These are phyloP conservation scores for Blastobotrys parvus DNA, from an alignment of 805 yeast genomes.

Conservation along the genomic window DNA sequence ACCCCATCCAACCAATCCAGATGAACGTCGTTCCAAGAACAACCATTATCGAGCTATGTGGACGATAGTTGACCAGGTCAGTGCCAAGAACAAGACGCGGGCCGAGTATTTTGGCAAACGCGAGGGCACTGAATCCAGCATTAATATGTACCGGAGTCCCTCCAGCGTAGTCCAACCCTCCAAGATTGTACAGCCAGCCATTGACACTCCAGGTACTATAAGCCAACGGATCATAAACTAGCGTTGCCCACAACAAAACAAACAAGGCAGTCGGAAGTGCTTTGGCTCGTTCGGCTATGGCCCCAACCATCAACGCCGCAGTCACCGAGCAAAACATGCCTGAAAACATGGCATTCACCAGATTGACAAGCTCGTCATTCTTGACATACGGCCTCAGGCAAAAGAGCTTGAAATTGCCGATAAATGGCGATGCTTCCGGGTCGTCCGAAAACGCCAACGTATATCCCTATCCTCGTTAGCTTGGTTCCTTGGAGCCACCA, in stretches of 20 bases:
- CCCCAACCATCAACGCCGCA: constrained; percentile 60
- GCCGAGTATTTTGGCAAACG: constrained; percentile 87
- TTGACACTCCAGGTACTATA: constrained; percentile 95
- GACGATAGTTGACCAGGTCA: constrained; percentile 71
- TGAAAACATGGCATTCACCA: constrained; percentile 44
- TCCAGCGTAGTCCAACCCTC: constrained; percentile 94
- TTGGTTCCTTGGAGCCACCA: not conserved
- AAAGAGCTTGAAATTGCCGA: not conserved
- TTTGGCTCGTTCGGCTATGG: constrained; percentile 68
- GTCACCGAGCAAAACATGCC: constrained; percentile 96
- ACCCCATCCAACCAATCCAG: constrained; percentile 99
- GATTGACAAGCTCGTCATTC: not conserved
- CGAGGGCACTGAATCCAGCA: constrained; percentile 90
- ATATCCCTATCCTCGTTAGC: not conserved
- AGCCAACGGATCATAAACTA: constrained; percentile 93
- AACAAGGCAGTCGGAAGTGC: constrained; percentile 95
- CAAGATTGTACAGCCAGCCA: constrained; percentile 82
- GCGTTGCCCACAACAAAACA: constrained; percentile 86
- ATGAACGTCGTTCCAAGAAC: constrained; percentile 89
- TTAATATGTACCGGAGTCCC: constrained; percentile 97
- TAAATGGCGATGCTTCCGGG: not conserved
- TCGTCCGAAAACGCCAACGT: not conserved
- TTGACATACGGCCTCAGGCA: not conserved
- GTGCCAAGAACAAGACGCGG: constrained; percentile 79
- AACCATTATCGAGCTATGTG: constrained; percentile 85